A percentile compares a stretch with the other conserved stretches of the same genome.
Evolutionary conservation across 2,329 filamentous ascomycete genomes (phyloP).

Genomic region (Immersiporthe knoxdaviesiana): DNA sequence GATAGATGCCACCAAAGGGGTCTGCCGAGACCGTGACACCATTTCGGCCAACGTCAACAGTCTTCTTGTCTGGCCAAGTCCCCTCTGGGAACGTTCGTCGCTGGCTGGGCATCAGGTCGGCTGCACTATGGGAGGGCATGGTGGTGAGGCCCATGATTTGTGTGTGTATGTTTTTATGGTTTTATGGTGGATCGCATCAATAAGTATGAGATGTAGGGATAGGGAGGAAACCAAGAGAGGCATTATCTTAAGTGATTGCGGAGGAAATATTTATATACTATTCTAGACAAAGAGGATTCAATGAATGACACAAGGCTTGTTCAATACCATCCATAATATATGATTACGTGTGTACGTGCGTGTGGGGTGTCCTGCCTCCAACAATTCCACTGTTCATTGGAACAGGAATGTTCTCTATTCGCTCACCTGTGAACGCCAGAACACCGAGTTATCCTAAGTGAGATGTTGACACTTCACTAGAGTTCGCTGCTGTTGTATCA

Average conservation of each 20-base stretch:
- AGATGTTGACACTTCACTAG: not conserved
- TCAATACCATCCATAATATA: not conserved
- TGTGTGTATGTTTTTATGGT: not conserved
- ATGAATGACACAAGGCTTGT: not conserved
- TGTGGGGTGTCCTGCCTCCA: too few relatives aligned
- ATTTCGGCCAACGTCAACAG: constrained; percentile 29
- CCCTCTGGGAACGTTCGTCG: constrained; percentile 8
- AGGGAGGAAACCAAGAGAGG: not conserved
- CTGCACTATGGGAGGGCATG: not conserved
- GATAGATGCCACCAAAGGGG: constrained; percentile 29
- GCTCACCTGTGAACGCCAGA: not conserved
- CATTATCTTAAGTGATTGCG: not conserved
- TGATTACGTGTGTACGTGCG: not conserved
- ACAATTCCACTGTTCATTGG: not conserved
- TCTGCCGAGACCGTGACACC: constrained; percentile 28
- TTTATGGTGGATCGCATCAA: too few relatives aligned
- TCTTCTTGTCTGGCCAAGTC: constrained; percentile 25
- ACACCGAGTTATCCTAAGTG: too few relatives aligned
- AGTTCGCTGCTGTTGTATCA: not conserved
- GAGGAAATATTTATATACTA: not conserved
- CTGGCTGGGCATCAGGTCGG: not conserved
- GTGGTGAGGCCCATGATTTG: not conserved
- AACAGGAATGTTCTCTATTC: not conserved
- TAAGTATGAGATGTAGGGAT: not conserved
- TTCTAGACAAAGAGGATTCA: not conserved